Evolutionary conservation across 2,329 filamentous ascomycete species (phyloP).

Genomic region (Nemania sp.): DNA sequence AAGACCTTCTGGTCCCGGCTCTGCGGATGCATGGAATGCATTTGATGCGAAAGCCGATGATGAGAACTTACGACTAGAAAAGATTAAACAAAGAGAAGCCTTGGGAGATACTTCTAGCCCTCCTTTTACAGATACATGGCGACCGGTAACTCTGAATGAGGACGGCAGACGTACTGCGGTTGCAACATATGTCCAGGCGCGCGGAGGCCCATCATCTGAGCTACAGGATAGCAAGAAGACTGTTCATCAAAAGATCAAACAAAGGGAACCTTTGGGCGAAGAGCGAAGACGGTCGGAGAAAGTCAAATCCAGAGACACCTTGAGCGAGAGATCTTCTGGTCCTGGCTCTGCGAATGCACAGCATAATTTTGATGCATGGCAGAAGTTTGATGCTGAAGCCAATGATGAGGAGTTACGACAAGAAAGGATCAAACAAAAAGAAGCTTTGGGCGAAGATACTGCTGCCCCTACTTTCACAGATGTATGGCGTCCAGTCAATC

Average conservation of each 20-base stretch:
- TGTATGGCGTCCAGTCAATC: constrained; percentile 53
- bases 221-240: constrained; percentile 19
- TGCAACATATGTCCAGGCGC: constrained; percentile 28
- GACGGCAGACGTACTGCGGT: constrained; percentile 42
- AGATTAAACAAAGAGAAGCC: constrained; percentile 47
- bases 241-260: constrained; percentile 39
- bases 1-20: constrained; percentile 47
- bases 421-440: constrained; percentile 47
- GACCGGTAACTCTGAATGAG: constrained; percentile 45
- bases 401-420: constrained; percentile 50
- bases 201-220: constrained; percentile 19
- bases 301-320: too few species aligned
- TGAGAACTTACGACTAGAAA: too few species aligned
- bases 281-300: too few species aligned
- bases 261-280: constrained; percentile 49
- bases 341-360: constrained; percentile 34
- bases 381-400: constrained; percentile 35
- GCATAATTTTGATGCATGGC: constrained; percentile 29
- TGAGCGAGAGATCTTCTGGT: too few species aligned
- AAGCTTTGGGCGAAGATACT: constrained; percentile 50
- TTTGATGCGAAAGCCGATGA: too few species aligned
- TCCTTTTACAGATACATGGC: constrained; percentile 59
- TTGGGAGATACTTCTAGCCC: constrained; percentile 48
- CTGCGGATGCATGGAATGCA: too few species aligned
- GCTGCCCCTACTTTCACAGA: constrained; percentile 53